Evolutionary conservation across 2,329 filamentous ascomycete species (phyloP).

Genomic region (Monilinia laxa): DNA sequence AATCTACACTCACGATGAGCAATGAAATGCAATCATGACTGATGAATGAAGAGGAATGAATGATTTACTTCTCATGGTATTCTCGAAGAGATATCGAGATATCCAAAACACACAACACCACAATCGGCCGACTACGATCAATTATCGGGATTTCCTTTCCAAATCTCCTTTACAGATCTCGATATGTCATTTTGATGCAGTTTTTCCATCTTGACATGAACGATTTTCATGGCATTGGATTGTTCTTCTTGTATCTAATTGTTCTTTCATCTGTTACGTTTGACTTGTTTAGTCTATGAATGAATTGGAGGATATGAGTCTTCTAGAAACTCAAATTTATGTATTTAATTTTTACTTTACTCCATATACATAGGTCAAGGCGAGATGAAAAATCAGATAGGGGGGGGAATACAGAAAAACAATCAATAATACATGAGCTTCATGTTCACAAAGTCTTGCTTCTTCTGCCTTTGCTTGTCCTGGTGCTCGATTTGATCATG

Average conservation of each 20-base stretch:
- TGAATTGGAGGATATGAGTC: conserved; percentile 12
- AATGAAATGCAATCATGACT: conserved; percentile 23
- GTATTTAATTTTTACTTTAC: conserved; percentile 14
- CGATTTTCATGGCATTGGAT: background rate
- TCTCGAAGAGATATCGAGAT: background rate
- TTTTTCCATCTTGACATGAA: conserved; percentile 10
- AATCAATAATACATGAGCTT: conserved; percentile 12
- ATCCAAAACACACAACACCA: conserved; percentile 16
- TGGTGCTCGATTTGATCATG: background rate
- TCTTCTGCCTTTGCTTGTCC: background rate
- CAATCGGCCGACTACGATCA: conserved; percentile 13
- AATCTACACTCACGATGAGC: conserved; percentile 16
- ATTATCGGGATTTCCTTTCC: conserved; percentile 13
- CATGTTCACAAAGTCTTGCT: conserved; percentile 6
- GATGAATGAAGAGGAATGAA: conserved; percentile 15
- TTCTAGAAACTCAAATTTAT: background rate
- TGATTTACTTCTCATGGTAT: conserved; percentile 9
- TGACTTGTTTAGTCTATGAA: conserved; percentile 5
- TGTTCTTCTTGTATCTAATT: conserved; percentile 22
- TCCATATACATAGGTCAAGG: conserved; percentile 5
- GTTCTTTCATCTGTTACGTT: conserved; percentile 11
- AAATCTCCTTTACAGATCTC: conserved; percentile 11
- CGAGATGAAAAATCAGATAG: conserved; percentile 11
- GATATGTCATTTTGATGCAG: conserved; percentile 15
- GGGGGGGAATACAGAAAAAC: background rate